Percentiles rank a stretch among this genome's conserved stretches.
These are phyloP conservation scores for Penicillium canescens DNA, from an alignment of 495 filamentous ascomycete species.

Conservation along the genomic window DNA sequence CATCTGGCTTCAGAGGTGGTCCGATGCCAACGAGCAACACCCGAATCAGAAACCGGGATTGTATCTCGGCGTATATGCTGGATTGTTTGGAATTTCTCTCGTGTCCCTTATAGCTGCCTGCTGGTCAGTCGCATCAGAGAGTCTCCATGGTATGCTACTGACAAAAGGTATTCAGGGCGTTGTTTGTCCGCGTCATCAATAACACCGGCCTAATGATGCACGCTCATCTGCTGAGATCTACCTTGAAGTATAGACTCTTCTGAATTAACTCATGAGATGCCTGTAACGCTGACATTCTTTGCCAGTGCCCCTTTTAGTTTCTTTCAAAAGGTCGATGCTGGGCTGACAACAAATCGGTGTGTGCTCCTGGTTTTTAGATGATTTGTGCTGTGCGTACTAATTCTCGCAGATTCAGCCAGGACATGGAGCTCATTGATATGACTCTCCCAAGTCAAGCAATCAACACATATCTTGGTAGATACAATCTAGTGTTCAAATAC, in stretches of 20 bases:
- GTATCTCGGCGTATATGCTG: constrained; percentile 45
- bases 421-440: constrained; percentile 44
- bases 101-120: constrained; percentile 27
- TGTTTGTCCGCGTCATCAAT: constrained; percentile 11
- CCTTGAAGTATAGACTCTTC: not conserved
- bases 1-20: constrained; percentile 48
- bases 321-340: constrained; percentile 24
- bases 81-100: constrained; percentile 15
- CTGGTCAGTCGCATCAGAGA: constrained; percentile 27
- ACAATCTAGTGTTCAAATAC: not conserved
- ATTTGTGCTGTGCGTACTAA: too few species aligned
- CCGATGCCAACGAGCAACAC: constrained; percentile 24
- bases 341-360: constrained; percentile 15
- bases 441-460: constrained; percentile 20
- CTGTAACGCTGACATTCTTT: not conserved
- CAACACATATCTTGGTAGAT: constrained; percentile 4
- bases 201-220: constrained; percentile 6
- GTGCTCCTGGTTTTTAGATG: not conserved
- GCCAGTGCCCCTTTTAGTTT: constrained; percentile 38
- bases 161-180: not conserved
- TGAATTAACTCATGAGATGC: not conserved
- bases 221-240: not conserved
- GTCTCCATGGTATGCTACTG: not conserved
- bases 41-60: constrained; percentile 35
- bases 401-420: constrained; percentile 17